phyloP scores from a whole-genome alignment of 1,139 yeast genomes.

The Schizosaccharomyces versatilis region DNA sequence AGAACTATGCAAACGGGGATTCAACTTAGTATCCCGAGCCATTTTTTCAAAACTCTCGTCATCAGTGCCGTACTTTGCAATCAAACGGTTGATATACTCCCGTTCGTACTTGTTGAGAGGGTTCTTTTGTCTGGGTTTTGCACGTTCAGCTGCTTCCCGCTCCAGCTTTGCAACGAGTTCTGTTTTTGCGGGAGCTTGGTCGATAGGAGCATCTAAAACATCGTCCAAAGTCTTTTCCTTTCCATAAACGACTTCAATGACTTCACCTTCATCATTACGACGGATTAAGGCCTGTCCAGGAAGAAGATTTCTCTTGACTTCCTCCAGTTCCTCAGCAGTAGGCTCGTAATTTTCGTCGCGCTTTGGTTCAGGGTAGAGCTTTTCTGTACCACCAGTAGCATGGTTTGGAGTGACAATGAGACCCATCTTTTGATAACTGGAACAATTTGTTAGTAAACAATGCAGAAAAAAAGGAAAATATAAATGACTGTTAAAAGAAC shows the following conservation, averaged over 20 bases:
- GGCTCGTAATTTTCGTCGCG: not conserved
- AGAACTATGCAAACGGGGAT: not conserved
- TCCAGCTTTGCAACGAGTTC: not conserved
- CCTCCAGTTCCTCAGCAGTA: slow-evolving; percentile 1
- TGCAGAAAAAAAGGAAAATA: too few relatives aligned
- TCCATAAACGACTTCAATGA: not conserved
- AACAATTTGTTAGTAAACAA: not conserved
- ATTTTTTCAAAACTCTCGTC: not conserved
- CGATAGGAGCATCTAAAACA: not conserved
- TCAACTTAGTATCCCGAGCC: not conserved
- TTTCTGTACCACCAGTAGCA: slow-evolving; percentile 1
- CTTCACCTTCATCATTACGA: not conserved
- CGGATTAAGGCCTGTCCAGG: not conserved
- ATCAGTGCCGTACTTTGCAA: not conserved
- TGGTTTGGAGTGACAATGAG: not conserved
- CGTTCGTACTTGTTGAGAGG: not conserved
- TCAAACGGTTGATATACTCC: not conserved
- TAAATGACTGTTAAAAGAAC: too few relatives aligned
- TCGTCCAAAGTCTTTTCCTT: not conserved
- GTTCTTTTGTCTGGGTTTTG: not conserved
- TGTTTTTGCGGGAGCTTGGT: not conserved
- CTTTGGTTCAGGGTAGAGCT: not conserved
- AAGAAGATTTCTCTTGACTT: not conserved
- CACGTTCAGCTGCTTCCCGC: not conserved
- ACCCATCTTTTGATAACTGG: not conserved